Evolutionary conservation across 352 stramenopile genomes (phyloP).

Genomic region (Globisporangium yorkense): DNA sequence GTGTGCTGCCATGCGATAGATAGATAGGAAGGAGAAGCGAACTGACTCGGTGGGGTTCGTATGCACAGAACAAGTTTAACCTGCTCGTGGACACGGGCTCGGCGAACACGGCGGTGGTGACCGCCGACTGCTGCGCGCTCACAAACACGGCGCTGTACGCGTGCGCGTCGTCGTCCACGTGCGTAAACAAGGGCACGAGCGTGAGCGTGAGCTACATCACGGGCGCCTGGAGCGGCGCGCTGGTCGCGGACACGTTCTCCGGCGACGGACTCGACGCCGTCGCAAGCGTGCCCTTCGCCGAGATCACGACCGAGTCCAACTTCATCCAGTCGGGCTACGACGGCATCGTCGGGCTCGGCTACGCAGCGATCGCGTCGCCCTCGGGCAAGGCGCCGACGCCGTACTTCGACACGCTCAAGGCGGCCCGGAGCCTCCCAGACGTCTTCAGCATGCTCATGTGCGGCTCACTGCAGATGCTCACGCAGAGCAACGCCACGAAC

Average conservation of each 20-base stretch:
- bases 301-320: constrained; percentile 48
- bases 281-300: constrained; percentile 43
- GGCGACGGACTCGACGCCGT: constrained; percentile 39
- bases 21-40: no score
- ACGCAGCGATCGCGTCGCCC: constrained; percentile 55
- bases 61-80: constrained; percentile 45
- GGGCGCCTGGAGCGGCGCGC: constrained; percentile 54
- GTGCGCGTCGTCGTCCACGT: constrained; percentile 60
- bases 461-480: constrained; percentile 61
- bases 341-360: constrained; percentile 69
- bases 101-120: constrained; percentile 75
- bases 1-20: no score
- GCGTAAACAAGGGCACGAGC: constrained; percentile 24
- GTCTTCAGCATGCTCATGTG: constrained; percentile 78
- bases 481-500: constrained; percentile 27
- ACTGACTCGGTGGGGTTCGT: background rate
- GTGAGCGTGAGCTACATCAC: constrained; percentile 76
- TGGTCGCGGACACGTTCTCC: constrained; percentile 71
- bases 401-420: constrained; percentile 56
- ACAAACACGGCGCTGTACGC: constrained; percentile 62
- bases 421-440: constrained; percentile 26
- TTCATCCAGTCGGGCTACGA: constrained; percentile 75
- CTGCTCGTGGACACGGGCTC: constrained; percentile 76
- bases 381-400: constrained; percentile 32
- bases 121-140: constrained; percentile 62